Base-by-base conservation (phyloP, 2,329 filamentous ascomycete species). In the Exophiala spinifera region DNA sequence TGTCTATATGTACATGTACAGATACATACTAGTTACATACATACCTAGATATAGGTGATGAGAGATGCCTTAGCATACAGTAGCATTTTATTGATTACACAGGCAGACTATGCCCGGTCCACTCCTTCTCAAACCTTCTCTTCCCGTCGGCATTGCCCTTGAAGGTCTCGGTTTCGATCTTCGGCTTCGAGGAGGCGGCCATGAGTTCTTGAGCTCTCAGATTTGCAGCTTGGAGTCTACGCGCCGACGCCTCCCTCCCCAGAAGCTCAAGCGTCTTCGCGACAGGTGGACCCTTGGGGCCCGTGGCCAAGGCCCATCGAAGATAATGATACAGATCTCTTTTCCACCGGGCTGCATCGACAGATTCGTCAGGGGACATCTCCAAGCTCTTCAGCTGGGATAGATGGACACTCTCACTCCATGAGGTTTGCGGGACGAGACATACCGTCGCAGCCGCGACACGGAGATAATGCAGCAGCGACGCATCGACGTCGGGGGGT, bases 301-400 rank as follows among this genome's bases (percentile, higher is more conserved):
- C 79, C 37, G 73, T 79, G 2, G 75, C 72, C 20, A 86, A 59
- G 1, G 79, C 80, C 74, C 80, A 79, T 48, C 83, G 75, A 49
- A 86, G 68, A 62, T 80, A 83, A 52, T 76, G 69, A 67, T 83
- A 79, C 3, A 83, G 60, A 47, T 77, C 69, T 49, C 72, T 76
- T 55, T 72, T 75, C 55, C 55, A 63, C 25, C 19, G 37, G 34
- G 55, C 59, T 4, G 43, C 14, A 11, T 46, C 44, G 25, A 36
- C 34, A 3, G 21, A 42, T 14, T 42, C 31, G 43, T 56, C 51
- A 14, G 46, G 36, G 4, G 46, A 25, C 11, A 42, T 19, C 51
- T 61, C 56, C 17, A 64, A 37, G 7, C 46, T 31, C 15, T 40
- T 37, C 19, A 77, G 71, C 56, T 76, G 76, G 43, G 63, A 61